Percentiles rank a stretch among this genome's conserved stretches.
Evolutionary conservation across 2,329 filamentous ascomycete genomes (phyloP).

Genomic region (Fusarium palustre): DNA sequence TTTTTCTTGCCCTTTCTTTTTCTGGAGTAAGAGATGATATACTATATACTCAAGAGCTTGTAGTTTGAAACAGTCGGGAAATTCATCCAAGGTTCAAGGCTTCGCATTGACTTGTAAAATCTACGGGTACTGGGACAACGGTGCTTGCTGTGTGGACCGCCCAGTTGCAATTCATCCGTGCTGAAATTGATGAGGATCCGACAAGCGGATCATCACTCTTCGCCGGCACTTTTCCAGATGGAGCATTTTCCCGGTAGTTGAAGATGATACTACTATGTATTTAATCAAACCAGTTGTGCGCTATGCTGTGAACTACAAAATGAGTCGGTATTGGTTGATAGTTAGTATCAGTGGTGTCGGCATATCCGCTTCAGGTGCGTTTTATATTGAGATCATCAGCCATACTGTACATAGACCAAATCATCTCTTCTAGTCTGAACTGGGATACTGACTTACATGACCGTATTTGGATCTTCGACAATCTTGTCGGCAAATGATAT

Average conservation of each 20-base stretch:
- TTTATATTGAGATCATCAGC: not conserved
- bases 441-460: not conserved
- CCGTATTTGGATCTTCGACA: not conserved
- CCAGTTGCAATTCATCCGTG: constrained; percentile 47
- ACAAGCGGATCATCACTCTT: constrained; percentile 28
- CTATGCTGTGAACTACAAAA: not conserved
- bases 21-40: not conserved
- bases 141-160: constrained; percentile 46
- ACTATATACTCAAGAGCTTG: constrained; percentile 27
- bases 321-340: not conserved
- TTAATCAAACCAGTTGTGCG: not conserved
- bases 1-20: not conserved
- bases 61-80: constrained; percentile 36
- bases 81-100: constrained; percentile 27
- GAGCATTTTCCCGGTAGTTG: constrained; percentile 46
- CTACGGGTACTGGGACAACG: constrained; percentile 23
- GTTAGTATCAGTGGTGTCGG: not conserved
- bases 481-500: not conserved
- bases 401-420: not conserved
- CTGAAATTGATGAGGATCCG: constrained; percentile 41
- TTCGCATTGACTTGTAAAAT: constrained; percentile 39
- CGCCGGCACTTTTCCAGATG: constrained; percentile 45
- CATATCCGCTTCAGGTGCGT: not conserved
- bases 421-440: not conserved
- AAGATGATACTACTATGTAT: not conserved